Evolutionary conservation across 345 rosid genomes (phyloP), one percentile per base, ranked within the genome.

Genomic region (Citrus glauca): DNA sequence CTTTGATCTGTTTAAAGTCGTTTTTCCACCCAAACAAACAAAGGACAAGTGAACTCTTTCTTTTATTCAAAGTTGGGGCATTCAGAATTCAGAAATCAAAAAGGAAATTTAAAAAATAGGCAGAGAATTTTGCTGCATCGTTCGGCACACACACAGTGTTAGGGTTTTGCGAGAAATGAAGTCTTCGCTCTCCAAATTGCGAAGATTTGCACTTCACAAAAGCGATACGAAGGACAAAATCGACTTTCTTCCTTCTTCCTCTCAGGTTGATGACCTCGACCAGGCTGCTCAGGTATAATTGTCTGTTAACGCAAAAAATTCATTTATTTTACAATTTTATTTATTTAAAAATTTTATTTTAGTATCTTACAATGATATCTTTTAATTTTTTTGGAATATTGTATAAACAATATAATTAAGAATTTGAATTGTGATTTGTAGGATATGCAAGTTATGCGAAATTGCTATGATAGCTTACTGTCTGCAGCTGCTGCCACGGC

Each of bases 391-490:
- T 53, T 17, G 22, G 53, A 76, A 38, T 53, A 40, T 11, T 70
- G 56, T 56, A 11, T 45, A 13, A 3, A 45, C 3, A 13, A 45
- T 45, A 45, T 45, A 4, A 45, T 27, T 35, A 7, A 65, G 45
- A 65, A 19, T 74, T 28, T 10, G 63, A 3, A 9, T n/a, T 78
- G 69, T 53, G 27, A 37, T 80, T 67, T 69, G n/a, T 40, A 97
- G 99, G 98, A 93, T 50, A 90, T 97, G 98, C 97, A 87, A 80
- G 90, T 88, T 69, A 93, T 97, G 93, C 89, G 91, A 84, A 85
- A 91, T 68, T 91, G 98, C 85, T 97, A 93, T n/a, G 99, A 97
- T 82, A 91, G 98, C 84, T 87, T 97, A 76, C 96, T 97, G 77
- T 85, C 97, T 66, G 98, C 98, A 2, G 99, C 99, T 77, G 97